A percentile compares a stretch with the other conserved stretches of the same genome.
These are phyloP conservation scores for Alternaria solani DNA, from an alignment of 2,329 filamentous ascomycete genomes.

Conservation along the genomic window DNA sequence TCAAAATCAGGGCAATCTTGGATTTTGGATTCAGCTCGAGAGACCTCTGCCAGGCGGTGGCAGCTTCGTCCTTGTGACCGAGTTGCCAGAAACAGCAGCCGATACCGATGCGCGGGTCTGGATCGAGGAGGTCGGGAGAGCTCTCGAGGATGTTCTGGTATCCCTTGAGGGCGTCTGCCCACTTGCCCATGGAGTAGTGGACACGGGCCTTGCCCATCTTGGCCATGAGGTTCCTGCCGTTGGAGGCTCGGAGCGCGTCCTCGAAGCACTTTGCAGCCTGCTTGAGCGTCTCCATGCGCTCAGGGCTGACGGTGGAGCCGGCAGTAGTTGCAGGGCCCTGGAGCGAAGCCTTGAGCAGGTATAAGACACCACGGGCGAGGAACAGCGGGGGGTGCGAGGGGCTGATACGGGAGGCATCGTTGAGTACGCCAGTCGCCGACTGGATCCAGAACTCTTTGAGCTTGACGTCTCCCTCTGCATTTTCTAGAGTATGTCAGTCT, in stretches of 20 bases:
- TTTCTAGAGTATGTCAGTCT: constrained; percentile 12
- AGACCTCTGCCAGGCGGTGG: constrained; percentile 85
- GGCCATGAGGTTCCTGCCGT: constrained; percentile 89
- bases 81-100: constrained; percentile 98
- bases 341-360: constrained; percentile 85
- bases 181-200: constrained; percentile 85
- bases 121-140: constrained; percentile 87
- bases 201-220: constrained; percentile 88
- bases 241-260: constrained; percentile 85
- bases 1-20: constrained; percentile 87
- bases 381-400: constrained; percentile 91
- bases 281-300: constrained; percentile 79
- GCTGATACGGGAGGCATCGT: constrained; percentile 94
- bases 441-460: constrained; percentile 95
- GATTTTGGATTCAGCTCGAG: constrained; percentile 83
- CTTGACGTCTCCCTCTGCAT: constrained; percentile 73
- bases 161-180: constrained; percentile 78
- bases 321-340: constrained; percentile 76
- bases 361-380: constrained; percentile 87
- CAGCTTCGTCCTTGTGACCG: constrained; percentile 92
- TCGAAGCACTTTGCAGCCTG: constrained; percentile 93
- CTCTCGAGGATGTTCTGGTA: constrained; percentile 89
- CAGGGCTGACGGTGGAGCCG: constrained; percentile 71
- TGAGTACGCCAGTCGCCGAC: constrained; percentile 86
- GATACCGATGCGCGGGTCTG: constrained; percentile 94